Evolutionary conservation across 2,329 filamentous ascomycete genomes (phyloP), one percentile per base, ranked within the genome.

Genomic region (Pseudocercospora ulei): DNA sequence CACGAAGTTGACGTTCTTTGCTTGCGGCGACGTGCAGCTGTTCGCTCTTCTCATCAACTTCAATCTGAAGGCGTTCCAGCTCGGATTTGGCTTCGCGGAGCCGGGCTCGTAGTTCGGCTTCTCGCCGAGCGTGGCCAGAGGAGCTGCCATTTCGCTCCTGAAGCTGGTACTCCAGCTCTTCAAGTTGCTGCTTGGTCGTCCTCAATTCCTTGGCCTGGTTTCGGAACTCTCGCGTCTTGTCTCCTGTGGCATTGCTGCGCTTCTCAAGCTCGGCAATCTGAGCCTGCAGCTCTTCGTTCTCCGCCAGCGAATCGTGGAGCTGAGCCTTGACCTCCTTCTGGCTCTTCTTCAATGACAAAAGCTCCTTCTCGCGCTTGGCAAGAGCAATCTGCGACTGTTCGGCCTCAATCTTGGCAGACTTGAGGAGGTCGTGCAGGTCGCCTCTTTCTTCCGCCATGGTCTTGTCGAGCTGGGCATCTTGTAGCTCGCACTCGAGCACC

Each of bases 361-460:
- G 73, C 8, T 75, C 71, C 39, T 74, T 68, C 39, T 84, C 78
- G 45, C 81, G 77, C 54, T 82, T 75, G 4, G 72, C 68, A 17
- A 90, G 69, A 54, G 82, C 77, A 41, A 82, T 70, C 50, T 83
- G 78, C n/a, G 90, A 68, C 28, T 60, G 51, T 35, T 65, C 62
- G 8, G 58, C 56, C 37, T 64, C 60, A 17, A 75, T 66, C 58
- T 80, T 76, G 12, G 72, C 72, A 52, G 75, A 71, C 44, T 74
- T 75, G 16, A 78, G 65, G 59, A 75, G 68, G 36, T 70, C 65
- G 47, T 77, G 73, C 12, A 82, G 62, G 42, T 78, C 73, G 25
- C 69, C 66, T 27, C 73, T 70, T 53, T 77, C 73, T 39, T 71
- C 71, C 31, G 63, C 63, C 7, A 65, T 63, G 20, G 70, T 66